Base-by-base conservation (phyloP, 257 asterid genomes). In the Mitragyna speciosa region DNA sequence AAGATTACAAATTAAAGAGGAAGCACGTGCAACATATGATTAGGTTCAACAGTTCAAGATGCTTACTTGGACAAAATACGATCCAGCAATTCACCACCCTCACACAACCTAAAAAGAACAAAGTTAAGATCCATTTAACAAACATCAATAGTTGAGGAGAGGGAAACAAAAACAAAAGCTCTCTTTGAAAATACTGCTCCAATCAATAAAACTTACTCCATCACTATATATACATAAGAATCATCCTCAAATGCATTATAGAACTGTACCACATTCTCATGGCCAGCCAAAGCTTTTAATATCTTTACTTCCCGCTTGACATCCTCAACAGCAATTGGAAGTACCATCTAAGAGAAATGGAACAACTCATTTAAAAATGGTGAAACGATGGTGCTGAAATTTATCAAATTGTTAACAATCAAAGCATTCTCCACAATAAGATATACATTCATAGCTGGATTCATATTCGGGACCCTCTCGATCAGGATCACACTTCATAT, bases 301-400 rank as follows among this genome's bases (percentile, higher is more conserved):
- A 96, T 94, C 89, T 90, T 94, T 78, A 96, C 99, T 88, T 96
- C 99, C 59, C 99, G 87, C 88, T 91, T 94, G 79, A 96, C 99
- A 89, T 96, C 99, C 85, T 94, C 99, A 73, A 94, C 98, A 58
- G 99, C 97, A 80, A 96, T 91, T 8, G 98, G 98, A 87, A 96
- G 97, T 85, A 92, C 87, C 98, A 96, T 96, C 99, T 96, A 86
- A 80, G 78, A 83, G 26, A 77, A 56, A 81, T 77, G 73, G 72
- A 83, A 52, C 61, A 73, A 58, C 51, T 49, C 39, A 69, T 61
- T 33, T 70, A 22, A 71, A 75, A 33, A 70, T 39, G 24, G 26
- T 24, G 9, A 12, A 75, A 26, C 7, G 77, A 31, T 31, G 48
- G 69, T 11, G 64, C 30, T n/a, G 52, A 58, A 6, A 12, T 8